phyloP scores from a whole-genome alignment of 345 rosid genomes.

The Eucalyptus albens region DNA sequence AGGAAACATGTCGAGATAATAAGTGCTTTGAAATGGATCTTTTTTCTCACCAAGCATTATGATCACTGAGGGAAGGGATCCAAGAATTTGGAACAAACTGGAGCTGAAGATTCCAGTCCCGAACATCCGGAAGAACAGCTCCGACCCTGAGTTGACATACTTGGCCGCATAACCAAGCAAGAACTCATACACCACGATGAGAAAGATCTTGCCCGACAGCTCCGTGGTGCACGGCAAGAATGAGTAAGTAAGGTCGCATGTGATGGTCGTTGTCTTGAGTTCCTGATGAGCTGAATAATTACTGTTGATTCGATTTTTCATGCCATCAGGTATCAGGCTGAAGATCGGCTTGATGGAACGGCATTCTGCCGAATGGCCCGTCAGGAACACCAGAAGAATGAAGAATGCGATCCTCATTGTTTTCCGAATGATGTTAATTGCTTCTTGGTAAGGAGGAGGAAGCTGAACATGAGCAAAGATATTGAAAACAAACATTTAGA shows the following conservation, averaged over 20 bases:
- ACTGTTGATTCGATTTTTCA: background rate
- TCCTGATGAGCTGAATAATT: background rate
- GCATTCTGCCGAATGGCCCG: background rate
- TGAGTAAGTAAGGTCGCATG: slow-evolving; percentile 22
- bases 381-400: background rate
- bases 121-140: slow-evolving; percentile 30
- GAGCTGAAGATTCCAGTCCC: slow-evolving; percentile 41
- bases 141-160: slow-evolving; percentile 18
- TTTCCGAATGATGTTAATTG: background rate
- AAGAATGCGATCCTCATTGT: background rate
- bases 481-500: background rate
- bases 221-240: slow-evolving; percentile 39
- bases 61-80: slow-evolving; percentile 14
- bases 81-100: slow-evolving; percentile 22
- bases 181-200: slow-evolving; percentile 26
- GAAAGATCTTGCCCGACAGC: slow-evolving; percentile 34
- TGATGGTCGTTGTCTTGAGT: slow-evolving; percentile 5
- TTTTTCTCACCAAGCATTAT: slow-evolving; percentile 18
- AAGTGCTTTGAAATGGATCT: background rate
- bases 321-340: background rate
- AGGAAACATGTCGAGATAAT: background rate
- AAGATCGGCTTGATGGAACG: background rate
- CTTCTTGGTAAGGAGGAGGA: background rate
- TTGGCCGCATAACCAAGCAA: slow-evolving; percentile 12
- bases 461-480: background rate